Evolutionary conservation across 345 rosid genomes (phyloP).

Genomic region (Heritiera fomes): DNA sequence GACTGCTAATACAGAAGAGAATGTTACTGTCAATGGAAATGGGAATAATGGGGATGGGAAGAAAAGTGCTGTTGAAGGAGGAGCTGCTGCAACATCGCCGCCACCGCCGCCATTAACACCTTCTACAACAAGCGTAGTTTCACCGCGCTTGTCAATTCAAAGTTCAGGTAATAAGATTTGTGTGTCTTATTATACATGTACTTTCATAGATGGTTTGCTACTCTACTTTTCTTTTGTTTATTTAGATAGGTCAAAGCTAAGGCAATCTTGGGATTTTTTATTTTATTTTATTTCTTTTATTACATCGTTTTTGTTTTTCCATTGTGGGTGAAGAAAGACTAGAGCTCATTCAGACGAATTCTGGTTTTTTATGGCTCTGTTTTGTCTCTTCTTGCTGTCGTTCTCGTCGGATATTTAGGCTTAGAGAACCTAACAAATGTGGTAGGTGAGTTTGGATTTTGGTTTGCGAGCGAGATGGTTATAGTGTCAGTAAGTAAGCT

Average conservation of each 20-base stretch:
- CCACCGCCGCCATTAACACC: constrained; percentile 70
- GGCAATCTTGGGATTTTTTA: not conserved
- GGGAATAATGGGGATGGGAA: not conserved
- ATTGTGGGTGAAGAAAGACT: constrained; percentile 15
- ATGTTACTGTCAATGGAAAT: not conserved
- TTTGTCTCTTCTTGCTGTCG: constrained; percentile 40
- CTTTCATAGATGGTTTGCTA: not conserved
- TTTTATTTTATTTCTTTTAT: not conserved
- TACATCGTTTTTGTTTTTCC: not conserved
- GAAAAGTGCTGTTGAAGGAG: constrained; percentile 22
- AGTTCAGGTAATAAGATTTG: constrained; percentile 49
- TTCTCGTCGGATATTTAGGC: constrained; percentile 31
- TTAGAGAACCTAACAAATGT: constrained; percentile 21
- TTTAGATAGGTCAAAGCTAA: constrained; percentile 13
- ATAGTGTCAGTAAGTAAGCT: constrained; percentile 22
- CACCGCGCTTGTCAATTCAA: constrained; percentile 68
- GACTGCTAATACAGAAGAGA: constrained; percentile 20
- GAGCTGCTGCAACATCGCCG: constrained; percentile 46
- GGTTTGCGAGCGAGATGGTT: constrained; percentile 18
- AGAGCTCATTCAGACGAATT: constrained; percentile 1
- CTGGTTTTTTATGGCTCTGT: not conserved
- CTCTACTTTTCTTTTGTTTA: not conserved
- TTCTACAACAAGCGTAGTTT: constrained; percentile 51
- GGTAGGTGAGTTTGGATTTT: constrained; percentile 18
- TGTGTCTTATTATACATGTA: not conserved